Evolutionary conservation across 192 early-diverging fungal species (phyloP), one percentile per base, ranked within the genome.

Genomic region (Chytriomyces hyalinus): DNA sequence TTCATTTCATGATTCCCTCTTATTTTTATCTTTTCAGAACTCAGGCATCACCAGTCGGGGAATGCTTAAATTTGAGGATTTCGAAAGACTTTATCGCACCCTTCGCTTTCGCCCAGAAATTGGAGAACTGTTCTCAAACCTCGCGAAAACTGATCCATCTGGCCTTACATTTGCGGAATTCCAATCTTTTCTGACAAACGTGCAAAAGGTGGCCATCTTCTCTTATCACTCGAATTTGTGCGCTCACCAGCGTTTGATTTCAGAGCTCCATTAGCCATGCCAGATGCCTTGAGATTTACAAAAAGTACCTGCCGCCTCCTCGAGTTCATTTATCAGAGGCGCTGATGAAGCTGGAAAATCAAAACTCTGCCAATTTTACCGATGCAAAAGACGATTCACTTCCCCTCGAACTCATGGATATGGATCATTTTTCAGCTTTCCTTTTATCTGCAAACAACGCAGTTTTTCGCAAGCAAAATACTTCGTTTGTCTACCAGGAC

Each of bases 391-490:
- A 15, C 82, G 24, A 11, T 69, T 4, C 57, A 7, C 57, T n/a
- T 59, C 20, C 36, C 11, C 22, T 64, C 11, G 11, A 48, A 10
- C 81, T 85, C 36, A 91, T 92, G 87, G 86, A 80, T n/a, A 73
- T 91, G 36, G 89, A 92, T 51, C 90, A 89, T 43, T 88, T 93
- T 67, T 82, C 83, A 17, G 88, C 87, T 2, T 93, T 92, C 79
- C 67, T 93, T 45, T 49, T 93, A 24, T 91, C 91, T 6, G 78
- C 83, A 43, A 88, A 87, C 64, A 93, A 92, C 77, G 46, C 88
- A 3, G 66, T 91, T 20, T 85, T 92, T 61, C 74, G 84, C 3
- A 84, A 89, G 51, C 45, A 64, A 13, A 85, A 92, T 44, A 72
- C 77, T 6, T 78, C 84, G 24, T 46, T 51, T 17, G 81, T 90